Base-by-base conservation (phyloP, 345 rosid species). In the Rubroshorea leprosula region DNA sequence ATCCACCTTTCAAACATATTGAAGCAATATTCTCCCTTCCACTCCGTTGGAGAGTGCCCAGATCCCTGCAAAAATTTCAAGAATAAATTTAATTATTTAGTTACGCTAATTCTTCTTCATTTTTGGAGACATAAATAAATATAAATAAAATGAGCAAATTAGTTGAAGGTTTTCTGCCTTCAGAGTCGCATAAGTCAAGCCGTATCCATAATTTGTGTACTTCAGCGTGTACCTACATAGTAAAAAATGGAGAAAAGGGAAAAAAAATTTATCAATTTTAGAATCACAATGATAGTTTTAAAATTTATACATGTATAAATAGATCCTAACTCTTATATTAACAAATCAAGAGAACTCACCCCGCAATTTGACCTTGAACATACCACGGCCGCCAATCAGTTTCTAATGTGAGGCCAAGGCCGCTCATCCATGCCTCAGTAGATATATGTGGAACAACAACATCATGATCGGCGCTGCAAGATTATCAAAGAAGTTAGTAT, bases 1-100 rank as follows among this genome's bases (percentile, higher is more conserved):
- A 26, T 52, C 64, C 64, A 66, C 59, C 70, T 58, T 26, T 59
- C 49, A 27, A 49, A 23, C 66, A 55, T 55, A 9, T 41, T 51
- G 39, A 27, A 55, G 23, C 68, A 64, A 14, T 64, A 47, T 29
- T 45, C 38, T 21, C 61, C 54, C 60, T 53, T 63, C 22, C 46
- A 63, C 53, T 63, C 60, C 2, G 60, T 57, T 2, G 67, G 53
- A 9, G 60, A 55, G 17, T 55, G 61, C 9, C 68, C 49, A 19
- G 38, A 59, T 5, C 68, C 68, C 55, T 52, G 41, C 11, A 22
- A 0, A 47, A 16, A 0, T 20, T 18, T 4, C 55, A 13, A 31
- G 13, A 18, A 29, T 5, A 54, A n/a, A 20, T 12, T n/a, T 11
- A 29, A 31, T 13, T 9, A 17, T 29, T 0, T 0, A 54, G 15